Evolutionary conservation across 306 rosid genomes (phyloP).

Genomic region (Elaeagnus macrophylla): DNA sequence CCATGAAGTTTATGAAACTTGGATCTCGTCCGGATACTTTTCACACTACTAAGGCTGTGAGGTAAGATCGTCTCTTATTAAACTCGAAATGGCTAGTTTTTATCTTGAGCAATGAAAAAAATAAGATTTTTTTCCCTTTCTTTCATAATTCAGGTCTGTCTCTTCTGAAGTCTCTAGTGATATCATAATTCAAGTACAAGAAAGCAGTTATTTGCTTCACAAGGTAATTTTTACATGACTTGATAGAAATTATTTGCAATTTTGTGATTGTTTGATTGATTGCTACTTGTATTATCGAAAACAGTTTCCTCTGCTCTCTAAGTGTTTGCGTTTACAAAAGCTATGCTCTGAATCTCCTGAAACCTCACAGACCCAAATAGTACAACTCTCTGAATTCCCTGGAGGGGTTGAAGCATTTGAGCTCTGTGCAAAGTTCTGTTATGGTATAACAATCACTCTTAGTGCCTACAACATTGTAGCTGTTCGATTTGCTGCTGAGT

Average conservation of each 20-base stretch:
- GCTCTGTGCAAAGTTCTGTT: conserved; percentile 90
- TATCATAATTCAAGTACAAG: conserved; percentile 82
- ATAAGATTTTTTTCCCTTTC: conserved; percentile 2
- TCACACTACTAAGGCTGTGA: conserved; percentile 66
- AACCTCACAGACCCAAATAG: conserved; percentile 53
- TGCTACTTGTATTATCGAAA: conserved; percentile 11
- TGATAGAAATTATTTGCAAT: conserved; percentile 11
- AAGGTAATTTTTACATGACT: conserved; percentile 44
- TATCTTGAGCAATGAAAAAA: background rate
- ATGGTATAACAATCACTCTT: conserved; percentile 81
- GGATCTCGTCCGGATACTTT: conserved; percentile 98
- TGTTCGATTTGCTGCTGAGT: conserved; percentile 80
- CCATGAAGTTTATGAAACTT: conserved; percentile 99
- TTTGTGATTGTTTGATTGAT: too few relatives aligned
- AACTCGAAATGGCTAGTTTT: conserved; percentile 1
- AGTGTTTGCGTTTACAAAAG: conserved; percentile 70
- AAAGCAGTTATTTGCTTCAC: conserved; percentile 86
- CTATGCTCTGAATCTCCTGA: conserved; percentile 71
- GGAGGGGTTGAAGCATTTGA: conserved; percentile 86
- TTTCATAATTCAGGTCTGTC: conserved; percentile 55
- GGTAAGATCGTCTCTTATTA: conserved; percentile 29
- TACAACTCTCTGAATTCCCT: conserved; percentile 83
- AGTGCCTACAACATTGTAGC: conserved; percentile 89
- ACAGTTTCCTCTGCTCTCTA: conserved; percentile 94
- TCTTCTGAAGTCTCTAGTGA: conserved; percentile 95